These are phyloP conservation scores for Rhynchosporium secalis DNA, from an alignment of 2,329 filamentous ascomycete genomes.

Conservation along the genomic window DNA sequence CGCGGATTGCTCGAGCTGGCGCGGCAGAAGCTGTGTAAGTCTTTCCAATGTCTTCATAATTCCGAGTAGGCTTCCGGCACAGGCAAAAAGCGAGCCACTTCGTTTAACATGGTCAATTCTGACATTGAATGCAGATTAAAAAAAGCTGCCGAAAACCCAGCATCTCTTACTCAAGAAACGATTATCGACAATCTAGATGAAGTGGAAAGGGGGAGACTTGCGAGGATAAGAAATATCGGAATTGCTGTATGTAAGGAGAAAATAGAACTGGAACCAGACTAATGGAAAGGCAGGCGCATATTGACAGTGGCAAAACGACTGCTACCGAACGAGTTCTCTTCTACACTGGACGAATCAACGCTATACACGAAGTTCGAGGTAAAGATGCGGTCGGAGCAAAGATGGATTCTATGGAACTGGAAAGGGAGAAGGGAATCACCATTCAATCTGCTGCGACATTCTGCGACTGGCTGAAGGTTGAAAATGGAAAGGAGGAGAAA, in stretches of 20 bases:
- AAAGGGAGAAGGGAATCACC: conserved; percentile 97
- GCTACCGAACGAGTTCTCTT: conserved; percentile 95
- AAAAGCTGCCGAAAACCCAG: conserved; percentile 36
- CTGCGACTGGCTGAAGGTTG: conserved; percentile 91
- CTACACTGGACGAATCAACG: conserved; percentile 95
- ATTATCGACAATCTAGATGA: conserved; percentile 46
- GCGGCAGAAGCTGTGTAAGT: conserved; percentile 39
- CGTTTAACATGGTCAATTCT: neutral
- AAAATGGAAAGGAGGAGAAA: conserved; percentile 79
- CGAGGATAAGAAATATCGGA: conserved; percentile 90
- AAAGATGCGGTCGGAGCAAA: conserved; percentile 95
- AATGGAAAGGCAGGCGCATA: conserved; percentile 69
- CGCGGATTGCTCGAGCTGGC: conserved; percentile 31
- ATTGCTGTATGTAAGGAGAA: conserved; percentile 72
- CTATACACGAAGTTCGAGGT: conserved; percentile 94
- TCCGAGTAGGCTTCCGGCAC: too few relatives aligned
- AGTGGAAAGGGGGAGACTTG: conserved; percentile 74
- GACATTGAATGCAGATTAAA: conserved; percentile 30
- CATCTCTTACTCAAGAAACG: conserved; percentile 31
- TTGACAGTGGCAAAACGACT: conserved; percentile 98
- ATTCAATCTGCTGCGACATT: conserved; percentile 98
- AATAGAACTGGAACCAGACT: neutral
- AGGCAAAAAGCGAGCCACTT: neutral
- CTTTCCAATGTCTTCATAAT: neutral
- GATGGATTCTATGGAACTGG: conserved; percentile 99